Evolutionary conservation across 2,329 filamentous ascomycete species (phyloP).

Genomic region (Alternaria sp.): DNA sequence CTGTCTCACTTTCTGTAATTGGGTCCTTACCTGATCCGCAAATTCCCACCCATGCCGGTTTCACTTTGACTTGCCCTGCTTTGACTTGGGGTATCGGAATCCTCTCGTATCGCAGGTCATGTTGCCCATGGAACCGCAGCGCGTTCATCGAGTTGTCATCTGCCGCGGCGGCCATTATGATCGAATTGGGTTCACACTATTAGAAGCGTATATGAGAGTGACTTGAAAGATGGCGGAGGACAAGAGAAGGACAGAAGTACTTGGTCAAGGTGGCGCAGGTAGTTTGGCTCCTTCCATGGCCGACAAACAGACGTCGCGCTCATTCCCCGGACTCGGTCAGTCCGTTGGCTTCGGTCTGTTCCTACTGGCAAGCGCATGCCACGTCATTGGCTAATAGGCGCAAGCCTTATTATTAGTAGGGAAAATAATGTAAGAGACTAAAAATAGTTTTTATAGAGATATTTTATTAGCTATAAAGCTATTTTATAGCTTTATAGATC

Average conservation of each 20-base stretch:
- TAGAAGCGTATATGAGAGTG: neutral
- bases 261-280: neutral
- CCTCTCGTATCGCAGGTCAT: slow-evolving; percentile 52
- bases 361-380: slow-evolving; percentile 11
- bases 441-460: too few species aligned
- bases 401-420: too few species aligned
- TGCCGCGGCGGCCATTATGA: slow-evolving; percentile 4
- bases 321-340: neutral
- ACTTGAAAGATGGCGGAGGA: neutral
- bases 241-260: neutral
- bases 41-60: slow-evolving; percentile 52
- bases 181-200: neutral
- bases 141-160: slow-evolving; percentile 51
- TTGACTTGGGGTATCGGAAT: slow-evolving; percentile 50
- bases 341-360: neutral
- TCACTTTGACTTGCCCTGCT: slow-evolving; percentile 52
- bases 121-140: slow-evolving; percentile 54
- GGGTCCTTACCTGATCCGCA: slow-evolving; percentile 47
- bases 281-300: neutral
- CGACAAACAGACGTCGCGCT: neutral
- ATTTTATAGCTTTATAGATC: too few species aligned
- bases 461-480: too few species aligned
- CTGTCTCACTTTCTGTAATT: too few species aligned
- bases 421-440: too few species aligned
- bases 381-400: too few species aligned